Conservation (phyloP, 1,139 yeast genomes). For the Kodamaea suecica region DNA sequence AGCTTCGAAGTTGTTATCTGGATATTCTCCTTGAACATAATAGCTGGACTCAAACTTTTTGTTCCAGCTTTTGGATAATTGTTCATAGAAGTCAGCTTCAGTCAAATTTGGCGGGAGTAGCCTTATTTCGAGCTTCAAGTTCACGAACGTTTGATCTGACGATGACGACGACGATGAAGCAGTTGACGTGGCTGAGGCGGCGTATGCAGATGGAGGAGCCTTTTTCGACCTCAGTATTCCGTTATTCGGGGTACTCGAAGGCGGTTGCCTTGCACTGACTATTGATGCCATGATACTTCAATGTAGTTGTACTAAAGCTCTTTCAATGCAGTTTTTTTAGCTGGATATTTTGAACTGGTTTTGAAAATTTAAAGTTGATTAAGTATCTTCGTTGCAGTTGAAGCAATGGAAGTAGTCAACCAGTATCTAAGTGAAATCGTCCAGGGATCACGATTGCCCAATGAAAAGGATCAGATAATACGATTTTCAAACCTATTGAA, state of each 20-base stretch:
- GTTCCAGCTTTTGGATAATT: constrained; percentile 15
- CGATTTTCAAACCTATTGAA: constrained; percentile 11
- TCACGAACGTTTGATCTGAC: background rate
- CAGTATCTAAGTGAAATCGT: constrained; percentile 12
- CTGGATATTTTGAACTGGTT: no score
- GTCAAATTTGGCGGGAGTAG: constrained; percentile 33
- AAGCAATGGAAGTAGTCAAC: constrained; percentile 13
- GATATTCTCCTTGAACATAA: constrained; percentile 31
- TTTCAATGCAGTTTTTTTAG: no score
- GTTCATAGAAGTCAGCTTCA: constrained; percentile 22
- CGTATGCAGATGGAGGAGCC: constrained; percentile 3
- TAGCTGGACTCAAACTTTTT: constrained; percentile 21
- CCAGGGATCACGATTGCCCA: constrained; percentile 8
- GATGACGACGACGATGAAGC: constrained; percentile 5
- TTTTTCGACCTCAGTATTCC: background rate
- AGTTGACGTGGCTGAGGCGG: constrained; percentile 1
- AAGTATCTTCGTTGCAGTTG: no score
- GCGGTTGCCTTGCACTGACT: constrained; percentile 2
- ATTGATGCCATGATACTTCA: constrained; percentile 4
- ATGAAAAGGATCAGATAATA: constrained; percentile 10
- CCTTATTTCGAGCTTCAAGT: constrained; percentile 22
- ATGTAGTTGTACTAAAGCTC: no score
- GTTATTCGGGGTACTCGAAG: background rate
- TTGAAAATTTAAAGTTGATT: no score
- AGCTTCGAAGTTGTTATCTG: constrained; percentile 24